These are phyloP conservation scores for Kazachstania kunashirensis DNA, from an alignment of 805 yeast genomes.

Conservation along the genomic window DNA sequence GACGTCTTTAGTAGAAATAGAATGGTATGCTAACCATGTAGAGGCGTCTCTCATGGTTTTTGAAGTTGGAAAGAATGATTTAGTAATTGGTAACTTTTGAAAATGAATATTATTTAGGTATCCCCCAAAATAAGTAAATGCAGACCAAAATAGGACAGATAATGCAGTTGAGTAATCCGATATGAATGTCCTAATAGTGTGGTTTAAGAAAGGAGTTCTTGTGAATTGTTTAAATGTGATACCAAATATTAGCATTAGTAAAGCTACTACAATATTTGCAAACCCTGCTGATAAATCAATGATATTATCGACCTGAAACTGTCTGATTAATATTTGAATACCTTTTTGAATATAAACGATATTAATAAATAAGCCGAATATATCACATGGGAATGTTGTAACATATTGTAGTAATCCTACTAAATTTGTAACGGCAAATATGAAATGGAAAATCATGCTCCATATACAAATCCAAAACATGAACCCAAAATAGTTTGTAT, in stretches of 20 bases:
- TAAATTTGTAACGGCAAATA: constrained; percentile 59
- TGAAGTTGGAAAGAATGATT: constrained; percentile 66
- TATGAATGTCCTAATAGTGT: constrained; percentile 54
- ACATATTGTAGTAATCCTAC: constrained; percentile 61
- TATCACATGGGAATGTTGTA: constrained; percentile 79
- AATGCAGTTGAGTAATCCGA: constrained; percentile 82
- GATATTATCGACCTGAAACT: constrained; percentile 35
- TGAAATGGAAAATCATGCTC: constrained; percentile 74
- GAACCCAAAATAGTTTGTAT: constrained; percentile 65
- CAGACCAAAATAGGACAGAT: constrained; percentile 81
- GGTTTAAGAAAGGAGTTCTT: constrained; percentile 51
- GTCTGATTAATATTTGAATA: constrained; percentile 65
- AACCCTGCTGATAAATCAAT: constrained; percentile 38
- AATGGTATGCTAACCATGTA: constrained; percentile 34
- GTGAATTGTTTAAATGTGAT: constrained; percentile 44
- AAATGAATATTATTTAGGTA: constrained; percentile 47
- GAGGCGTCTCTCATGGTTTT: constrained; percentile 16
- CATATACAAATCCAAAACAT: constrained; percentile 95
- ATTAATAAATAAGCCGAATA: constrained; percentile 86
- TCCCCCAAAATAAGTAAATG: constrained; percentile 88
- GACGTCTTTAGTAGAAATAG: constrained; percentile 52
- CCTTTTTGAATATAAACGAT: constrained; percentile 86
- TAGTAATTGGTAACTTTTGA: constrained; percentile 56
- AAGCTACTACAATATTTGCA: constrained; percentile 62
- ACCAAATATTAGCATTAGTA: constrained; percentile 73